phyloP scores from a whole-genome alignment of 2,329 filamentous ascomycete genomes.

The Aureobasidium mangrovei region DNA sequence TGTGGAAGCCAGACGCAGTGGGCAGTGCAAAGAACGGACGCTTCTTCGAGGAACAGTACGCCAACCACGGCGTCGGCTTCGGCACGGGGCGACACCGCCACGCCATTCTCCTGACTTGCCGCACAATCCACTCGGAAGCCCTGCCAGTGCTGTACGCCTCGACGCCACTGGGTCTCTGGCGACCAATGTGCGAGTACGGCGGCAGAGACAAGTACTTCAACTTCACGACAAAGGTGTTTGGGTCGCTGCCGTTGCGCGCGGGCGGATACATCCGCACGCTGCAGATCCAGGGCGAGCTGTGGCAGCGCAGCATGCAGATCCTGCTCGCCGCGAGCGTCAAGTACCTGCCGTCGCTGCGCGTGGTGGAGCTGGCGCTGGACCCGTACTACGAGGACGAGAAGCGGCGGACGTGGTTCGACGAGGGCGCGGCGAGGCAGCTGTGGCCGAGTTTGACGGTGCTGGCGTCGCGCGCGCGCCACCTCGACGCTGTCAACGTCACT shows the following conservation, averaged over 20 bases:
- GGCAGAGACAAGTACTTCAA: background rate
- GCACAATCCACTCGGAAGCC: background rate
- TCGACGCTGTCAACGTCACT: background rate
- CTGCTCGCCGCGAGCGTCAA: background rate
- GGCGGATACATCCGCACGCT: background rate
- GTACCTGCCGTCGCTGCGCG: background rate
- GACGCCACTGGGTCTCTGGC: background rate
- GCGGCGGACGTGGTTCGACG: background rate
- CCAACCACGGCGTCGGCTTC: background rate
- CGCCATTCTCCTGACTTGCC: constrained; percentile 6
- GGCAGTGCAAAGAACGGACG: background rate
- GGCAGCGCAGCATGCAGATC: background rate
- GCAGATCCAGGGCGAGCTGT: background rate
- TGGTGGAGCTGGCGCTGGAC: background rate
- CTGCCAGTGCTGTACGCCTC: background rate
- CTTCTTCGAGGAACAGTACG: background rate
- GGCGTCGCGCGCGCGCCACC: background rate
- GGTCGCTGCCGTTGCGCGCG: background rate
- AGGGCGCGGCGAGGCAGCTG: background rate
- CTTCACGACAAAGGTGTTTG: background rate
- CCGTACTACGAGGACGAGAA: background rate
- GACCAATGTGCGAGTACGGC: background rate
- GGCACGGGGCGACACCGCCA: background rate
- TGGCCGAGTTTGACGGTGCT: background rate
- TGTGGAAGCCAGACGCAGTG: background rate